Conservation (phyloP, 441 rosid species). For the Croton setiger region DNA sequence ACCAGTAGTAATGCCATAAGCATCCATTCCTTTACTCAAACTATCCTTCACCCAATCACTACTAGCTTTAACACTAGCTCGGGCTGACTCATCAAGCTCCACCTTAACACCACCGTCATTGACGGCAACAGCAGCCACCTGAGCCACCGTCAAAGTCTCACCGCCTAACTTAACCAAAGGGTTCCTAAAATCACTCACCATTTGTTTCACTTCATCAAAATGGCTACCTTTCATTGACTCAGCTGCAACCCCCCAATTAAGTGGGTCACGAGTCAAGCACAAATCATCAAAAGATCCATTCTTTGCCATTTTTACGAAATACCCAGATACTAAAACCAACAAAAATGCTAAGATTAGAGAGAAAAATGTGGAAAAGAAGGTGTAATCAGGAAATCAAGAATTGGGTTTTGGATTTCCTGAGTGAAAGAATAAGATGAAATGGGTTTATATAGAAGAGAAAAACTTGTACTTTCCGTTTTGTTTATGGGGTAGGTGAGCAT, state of each 20-base stretch:
- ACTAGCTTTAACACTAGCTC: slow-evolving; percentile 66
- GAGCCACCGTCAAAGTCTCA: slow-evolving; percentile 56
- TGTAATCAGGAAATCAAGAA: too few species aligned
- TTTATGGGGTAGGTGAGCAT: slow-evolving; percentile 46
- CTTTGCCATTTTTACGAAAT: slow-evolving; percentile 21
- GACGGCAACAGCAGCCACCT: slow-evolving; percentile 57
- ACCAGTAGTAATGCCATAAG: slow-evolving; percentile 76
- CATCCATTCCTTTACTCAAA: slow-evolving; percentile 65
- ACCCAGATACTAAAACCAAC: slow-evolving; percentile 10
- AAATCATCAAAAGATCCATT: slow-evolving; percentile 29
- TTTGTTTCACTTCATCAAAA: slow-evolving; percentile 64
- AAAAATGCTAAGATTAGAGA: too few species aligned
- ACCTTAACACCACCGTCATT: slow-evolving; percentile 33
- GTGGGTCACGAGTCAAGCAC: slow-evolving; percentile 35
- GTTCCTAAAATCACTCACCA: slow-evolving; percentile 62
- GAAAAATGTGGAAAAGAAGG: too few species aligned
- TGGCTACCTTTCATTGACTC: slow-evolving; percentile 70
- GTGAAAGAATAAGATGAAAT: slow-evolving; percentile 10
- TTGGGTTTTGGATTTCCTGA: slow-evolving; percentile 30
- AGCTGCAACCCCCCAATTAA: slow-evolving; percentile 65
- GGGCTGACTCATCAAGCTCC: slow-evolving; percentile 57
- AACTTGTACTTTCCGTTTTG: not conserved
- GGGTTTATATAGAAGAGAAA: slow-evolving; percentile 37
- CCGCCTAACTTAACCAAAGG: slow-evolving; percentile 62
- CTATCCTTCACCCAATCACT: slow-evolving; percentile 84